phyloP scores from a whole-genome alignment of 352 stramenopile genomes.

The Pythium sukuiense region DNA sequence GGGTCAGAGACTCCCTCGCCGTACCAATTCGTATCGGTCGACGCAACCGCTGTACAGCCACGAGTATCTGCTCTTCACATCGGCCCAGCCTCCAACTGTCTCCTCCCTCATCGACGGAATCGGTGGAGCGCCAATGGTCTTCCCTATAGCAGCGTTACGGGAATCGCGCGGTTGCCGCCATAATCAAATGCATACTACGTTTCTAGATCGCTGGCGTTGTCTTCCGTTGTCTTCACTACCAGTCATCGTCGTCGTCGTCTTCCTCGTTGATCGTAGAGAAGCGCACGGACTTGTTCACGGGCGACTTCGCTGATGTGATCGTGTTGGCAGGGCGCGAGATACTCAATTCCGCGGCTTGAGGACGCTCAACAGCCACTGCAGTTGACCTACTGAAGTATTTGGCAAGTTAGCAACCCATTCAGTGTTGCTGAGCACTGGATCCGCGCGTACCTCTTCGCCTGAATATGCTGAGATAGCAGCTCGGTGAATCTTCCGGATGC shows the following conservation, averaged over 20 bases:
- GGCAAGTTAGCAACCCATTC: background rate
- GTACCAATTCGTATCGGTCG: slow-evolving; percentile 3
- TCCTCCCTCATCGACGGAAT: background rate
- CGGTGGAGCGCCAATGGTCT: background rate
- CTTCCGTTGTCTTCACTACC: slow-evolving; percentile 2
- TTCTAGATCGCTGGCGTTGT: background rate
- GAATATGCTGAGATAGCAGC: slow-evolving; percentile 31
- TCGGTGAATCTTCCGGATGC: slow-evolving; percentile 31
- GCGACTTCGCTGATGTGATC: background rate
- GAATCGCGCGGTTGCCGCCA: background rate
- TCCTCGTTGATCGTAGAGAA: slow-evolving; percentile 19
- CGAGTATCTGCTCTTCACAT: background rate
- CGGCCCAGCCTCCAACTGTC: background rate
- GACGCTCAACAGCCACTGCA: background rate
- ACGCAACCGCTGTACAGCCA: background rate
- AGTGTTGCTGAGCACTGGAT: background rate
- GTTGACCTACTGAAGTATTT: background rate
- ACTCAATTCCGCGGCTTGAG: background rate
- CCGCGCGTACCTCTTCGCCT: slow-evolving; percentile 14
- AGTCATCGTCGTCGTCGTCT: slow-evolving; percentile 23
- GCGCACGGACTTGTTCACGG: slow-evolving; percentile 6
- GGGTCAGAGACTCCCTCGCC: background rate
- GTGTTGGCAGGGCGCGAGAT: background rate
- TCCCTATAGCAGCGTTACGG: background rate
- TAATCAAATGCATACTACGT: slow-evolving; percentile 1